Conservation (phyloP, 306 rosid species). For the Mimosa pudica region DNA sequence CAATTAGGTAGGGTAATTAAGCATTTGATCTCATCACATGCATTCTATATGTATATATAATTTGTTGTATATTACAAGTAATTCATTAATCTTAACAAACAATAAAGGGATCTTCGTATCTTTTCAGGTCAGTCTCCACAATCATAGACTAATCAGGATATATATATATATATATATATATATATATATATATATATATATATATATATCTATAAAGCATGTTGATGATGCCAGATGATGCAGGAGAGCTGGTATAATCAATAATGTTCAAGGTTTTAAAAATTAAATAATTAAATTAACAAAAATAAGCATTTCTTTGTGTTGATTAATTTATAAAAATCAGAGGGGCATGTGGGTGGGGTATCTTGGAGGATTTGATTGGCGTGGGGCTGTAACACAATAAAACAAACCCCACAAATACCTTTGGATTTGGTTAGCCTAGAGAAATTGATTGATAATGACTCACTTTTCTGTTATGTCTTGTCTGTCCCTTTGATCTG, state of each 20-base stretch:
- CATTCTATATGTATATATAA: constrained; percentile 5
- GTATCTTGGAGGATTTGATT: constrained; percentile 37
- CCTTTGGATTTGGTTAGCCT: constrained; percentile 37
- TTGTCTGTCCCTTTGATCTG: constrained; percentile 33
- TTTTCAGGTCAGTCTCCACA: constrained; percentile 36
- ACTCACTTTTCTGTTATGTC: constrained; percentile 10
- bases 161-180: background rate
- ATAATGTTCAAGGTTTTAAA: constrained; percentile 16
- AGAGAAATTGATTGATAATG: constrained; percentile 21
- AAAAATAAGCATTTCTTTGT: background rate
- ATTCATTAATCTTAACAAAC: constrained; percentile 26
- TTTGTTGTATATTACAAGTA: constrained; percentile 10
- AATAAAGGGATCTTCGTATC: constrained; percentile 48
- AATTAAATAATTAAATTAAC: background rate
- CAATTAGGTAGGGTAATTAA: constrained; percentile 43
- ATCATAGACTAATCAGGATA: constrained; percentile 21
- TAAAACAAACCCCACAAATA: constrained; percentile 7
- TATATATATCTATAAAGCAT: too few relatives aligned
- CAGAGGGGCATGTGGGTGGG: constrained; percentile 60
- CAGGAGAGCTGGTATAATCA: background rate
- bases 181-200: background rate
- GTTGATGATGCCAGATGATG: constrained; percentile 1
- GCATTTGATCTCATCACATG: constrained; percentile 60
- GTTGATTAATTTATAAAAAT: background rate
- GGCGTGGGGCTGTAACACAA: constrained; percentile 6